phyloP scores from a whole-genome alignment of 345 rosid species.

The Eucalyptus polyanthemos region DNA sequence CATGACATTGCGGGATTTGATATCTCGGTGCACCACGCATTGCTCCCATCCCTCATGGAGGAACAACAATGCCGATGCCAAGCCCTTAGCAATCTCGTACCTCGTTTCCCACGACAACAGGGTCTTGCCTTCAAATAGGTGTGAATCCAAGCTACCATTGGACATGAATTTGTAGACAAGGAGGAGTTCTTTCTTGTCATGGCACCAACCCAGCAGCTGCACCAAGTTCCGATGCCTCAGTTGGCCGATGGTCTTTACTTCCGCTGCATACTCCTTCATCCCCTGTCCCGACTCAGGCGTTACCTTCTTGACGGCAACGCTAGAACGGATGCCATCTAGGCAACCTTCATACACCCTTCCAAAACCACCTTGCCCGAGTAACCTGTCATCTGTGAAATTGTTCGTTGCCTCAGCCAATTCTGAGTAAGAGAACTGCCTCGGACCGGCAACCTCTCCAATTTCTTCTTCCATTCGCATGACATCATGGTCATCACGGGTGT shows the following conservation, averaged over 20 bases:
- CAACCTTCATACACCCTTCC: not conserved
- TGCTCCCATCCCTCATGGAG: constrained; percentile 8
- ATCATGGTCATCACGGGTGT: not conserved
- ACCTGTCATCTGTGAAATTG: not conserved
- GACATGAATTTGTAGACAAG: constrained; percentile 7
- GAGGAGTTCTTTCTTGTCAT: not conserved
- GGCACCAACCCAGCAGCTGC: not conserved
- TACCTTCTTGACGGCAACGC: not conserved
- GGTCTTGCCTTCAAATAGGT: not conserved
- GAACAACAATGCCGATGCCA: constrained; percentile 12
- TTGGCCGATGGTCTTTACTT: not conserved
- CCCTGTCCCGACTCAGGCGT: not conserved
- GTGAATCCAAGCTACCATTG: constrained; percentile 1
- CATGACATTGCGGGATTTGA: constrained; percentile 14
- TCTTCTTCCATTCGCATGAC: not conserved
- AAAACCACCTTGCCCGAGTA: not conserved
- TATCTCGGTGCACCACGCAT: constrained; percentile 15
- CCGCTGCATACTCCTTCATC: not conserved
- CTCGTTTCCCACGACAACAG: constrained; percentile 8
- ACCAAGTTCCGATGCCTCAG: not conserved
- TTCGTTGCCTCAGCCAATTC: not conserved
- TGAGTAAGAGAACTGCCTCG: not conserved
- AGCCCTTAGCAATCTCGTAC: constrained; percentile 4
- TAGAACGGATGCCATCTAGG: not conserved
- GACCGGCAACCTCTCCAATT: not conserved